Percentiles rank a stretch among this genome's conserved stretches.
These are phyloP conservation scores for Barbarea vulgaris DNA, from an alignment of 345 rosid species.

Conservation along the genomic window DNA sequence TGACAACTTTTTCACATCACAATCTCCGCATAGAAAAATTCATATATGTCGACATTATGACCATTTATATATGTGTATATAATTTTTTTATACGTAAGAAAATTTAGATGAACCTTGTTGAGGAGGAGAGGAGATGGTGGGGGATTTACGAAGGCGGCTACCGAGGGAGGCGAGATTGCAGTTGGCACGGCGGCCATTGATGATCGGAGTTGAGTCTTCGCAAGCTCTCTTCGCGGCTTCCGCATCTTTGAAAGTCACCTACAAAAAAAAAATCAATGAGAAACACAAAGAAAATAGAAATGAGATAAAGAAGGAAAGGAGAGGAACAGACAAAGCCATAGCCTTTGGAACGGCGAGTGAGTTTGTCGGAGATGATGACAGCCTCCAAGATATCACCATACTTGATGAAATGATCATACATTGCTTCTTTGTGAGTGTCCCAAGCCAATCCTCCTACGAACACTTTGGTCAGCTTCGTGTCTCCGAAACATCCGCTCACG, in stretches of 20 bases:
- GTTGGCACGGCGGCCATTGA: slow-evolving; percentile 94
- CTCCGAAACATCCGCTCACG: slow-evolving; percentile 67
- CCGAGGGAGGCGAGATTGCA: slow-evolving; percentile 96
- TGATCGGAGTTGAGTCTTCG: slow-evolving; percentile 77
- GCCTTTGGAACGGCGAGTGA: slow-evolving; percentile 98
- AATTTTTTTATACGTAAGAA: not conserved
- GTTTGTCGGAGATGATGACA: slow-evolving; percentile 85
- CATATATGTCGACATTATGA: not conserved
- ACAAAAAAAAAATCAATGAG: not conserved
- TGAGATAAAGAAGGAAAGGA: not conserved
- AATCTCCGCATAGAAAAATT: not conserved
- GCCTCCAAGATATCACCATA: slow-evolving; percentile 94
- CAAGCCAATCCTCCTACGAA: slow-evolving; percentile 97
- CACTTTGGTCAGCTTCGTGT: slow-evolving; percentile 92
- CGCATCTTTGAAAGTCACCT: slow-evolving; percentile 96
- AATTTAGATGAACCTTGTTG: slow-evolving; percentile 56
- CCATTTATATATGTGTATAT: not conserved
- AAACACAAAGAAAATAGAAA: not conserved
- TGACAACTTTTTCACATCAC: not conserved
- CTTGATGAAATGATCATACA: slow-evolving; percentile 86
- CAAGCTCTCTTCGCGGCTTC: slow-evolving; percentile 89
- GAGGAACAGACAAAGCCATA: slow-evolving; percentile 76
- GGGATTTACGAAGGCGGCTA: slow-evolving; percentile 72
- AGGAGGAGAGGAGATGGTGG: slow-evolving; percentile 51
- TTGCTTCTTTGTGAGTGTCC: slow-evolving; percentile 89